These are phyloP conservation scores for Alnus glutinosa DNA, from an alignment of 306 rosid species.

Conservation along the genomic window DNA sequence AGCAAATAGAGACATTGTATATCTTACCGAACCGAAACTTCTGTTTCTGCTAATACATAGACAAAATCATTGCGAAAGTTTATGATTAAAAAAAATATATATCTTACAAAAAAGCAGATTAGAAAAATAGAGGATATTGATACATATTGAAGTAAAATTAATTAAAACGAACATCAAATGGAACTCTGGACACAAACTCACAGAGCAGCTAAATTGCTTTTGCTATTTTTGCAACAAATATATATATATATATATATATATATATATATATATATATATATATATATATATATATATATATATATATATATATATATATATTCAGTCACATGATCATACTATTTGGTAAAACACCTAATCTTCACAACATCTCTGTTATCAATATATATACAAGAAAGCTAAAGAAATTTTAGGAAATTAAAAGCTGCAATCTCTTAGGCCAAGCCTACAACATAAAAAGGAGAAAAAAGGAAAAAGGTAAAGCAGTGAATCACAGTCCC, in stretches of 20 bases:
- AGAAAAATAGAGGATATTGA: neutral
- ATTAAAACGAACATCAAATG: neutral
- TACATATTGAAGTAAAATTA: neutral
- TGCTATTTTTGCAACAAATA: neutral
- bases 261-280: too few relatives aligned
- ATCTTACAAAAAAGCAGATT: neutral
- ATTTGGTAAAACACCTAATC: neutral
- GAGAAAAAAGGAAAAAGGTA: neutral
- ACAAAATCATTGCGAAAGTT: neutral
- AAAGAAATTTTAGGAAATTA: neutral
- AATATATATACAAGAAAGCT: neutral
- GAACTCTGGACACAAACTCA: neutral
- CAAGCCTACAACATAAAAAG: neutral
- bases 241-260: too few relatives aligned
- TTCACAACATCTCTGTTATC: neutral
- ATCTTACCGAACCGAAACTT: neutral
- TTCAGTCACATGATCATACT: neutral
- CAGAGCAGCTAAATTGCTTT: slow-evolving; percentile 4
- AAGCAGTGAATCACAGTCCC: neutral
- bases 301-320: too few relatives aligned
- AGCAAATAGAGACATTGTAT: neutral
- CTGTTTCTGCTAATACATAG: neutral
- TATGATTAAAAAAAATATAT: neutral
- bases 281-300: too few relatives aligned
- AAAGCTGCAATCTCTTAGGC: neutral